These are phyloP conservation scores for Blepharisma stoltei DNA, from an alignment of 73 alveolate genomes.

Conservation along the genomic window DNA sequence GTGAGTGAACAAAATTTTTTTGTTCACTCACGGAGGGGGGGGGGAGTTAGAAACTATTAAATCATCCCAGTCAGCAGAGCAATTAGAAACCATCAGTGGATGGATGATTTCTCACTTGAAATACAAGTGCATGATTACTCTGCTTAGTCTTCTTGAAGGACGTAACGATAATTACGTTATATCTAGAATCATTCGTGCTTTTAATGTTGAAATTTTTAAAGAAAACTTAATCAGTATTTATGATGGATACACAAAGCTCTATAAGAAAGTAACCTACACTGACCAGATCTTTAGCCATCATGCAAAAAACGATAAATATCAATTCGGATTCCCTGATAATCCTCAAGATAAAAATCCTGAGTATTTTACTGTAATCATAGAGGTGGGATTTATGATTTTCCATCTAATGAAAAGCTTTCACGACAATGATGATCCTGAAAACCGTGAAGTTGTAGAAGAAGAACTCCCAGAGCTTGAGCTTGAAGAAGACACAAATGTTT, in stretches of 20 bases:
- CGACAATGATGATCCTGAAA: conserved; percentile 46
- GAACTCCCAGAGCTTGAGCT: conserved; percentile 35
- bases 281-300: conserved; percentile 39
- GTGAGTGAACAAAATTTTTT: no score
- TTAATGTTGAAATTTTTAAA: conserved; percentile 48
- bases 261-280: conserved; percentile 30
- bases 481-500: conserved; percentile 31
- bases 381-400: conserved; percentile 49
- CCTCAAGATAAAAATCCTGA: conserved; percentile 32
- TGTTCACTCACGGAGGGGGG: no score
- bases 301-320: conserved; percentile 4
- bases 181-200: conserved; percentile 46
- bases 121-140: conserved; percentile 52
- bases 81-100: conserved; percentile 2
- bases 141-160: conserved; percentile 51
- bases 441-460: conserved; percentile 17
- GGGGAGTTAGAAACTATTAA: background rate
- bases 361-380: conserved; percentile 41
- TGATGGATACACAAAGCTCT: conserved; percentile 30
- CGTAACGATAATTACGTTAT: conserved; percentile 43
- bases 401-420: conserved; percentile 38
- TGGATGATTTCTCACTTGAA: conserved; percentile 60
- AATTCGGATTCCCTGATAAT: conserved; percentile 6
- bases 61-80: no score
- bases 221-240: conserved; percentile 43